Percentiles rank a stretch among this genome's conserved stretches.
These are phyloP conservation scores for Oenanthe sinensis DNA, from an alignment of 129 eudicot species.

Conservation along the genomic window DNA sequence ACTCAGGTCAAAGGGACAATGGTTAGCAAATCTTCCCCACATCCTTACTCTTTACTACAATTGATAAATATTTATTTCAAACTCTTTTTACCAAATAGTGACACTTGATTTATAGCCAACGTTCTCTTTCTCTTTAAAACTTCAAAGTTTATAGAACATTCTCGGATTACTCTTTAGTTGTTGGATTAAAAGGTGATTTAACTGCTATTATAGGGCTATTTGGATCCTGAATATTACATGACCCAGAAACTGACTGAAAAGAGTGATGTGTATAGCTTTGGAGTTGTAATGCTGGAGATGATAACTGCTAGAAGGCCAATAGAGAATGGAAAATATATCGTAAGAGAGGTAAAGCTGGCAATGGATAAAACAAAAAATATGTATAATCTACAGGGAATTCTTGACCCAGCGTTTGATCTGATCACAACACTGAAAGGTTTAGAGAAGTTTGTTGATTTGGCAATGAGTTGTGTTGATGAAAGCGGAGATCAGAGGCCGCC, in stretches of 20 bases:
- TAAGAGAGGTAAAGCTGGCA: constrained; percentile 53
- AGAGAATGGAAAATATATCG: constrained; percentile 65
- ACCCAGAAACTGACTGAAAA: constrained; percentile 53
- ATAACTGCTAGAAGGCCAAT: constrained; percentile 65
- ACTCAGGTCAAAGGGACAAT: constrained; percentile 76
- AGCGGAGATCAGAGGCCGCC: constrained; percentile 37
- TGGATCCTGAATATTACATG: constrained; percentile 70
- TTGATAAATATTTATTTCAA: background rate
- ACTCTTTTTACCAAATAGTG: background rate
- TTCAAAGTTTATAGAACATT: background rate
- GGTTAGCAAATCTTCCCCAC: constrained; percentile 23
- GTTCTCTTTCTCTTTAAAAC: background rate
- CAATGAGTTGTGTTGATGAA: constrained; percentile 44
- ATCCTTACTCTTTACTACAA: background rate
- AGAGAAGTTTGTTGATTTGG: constrained; percentile 56
- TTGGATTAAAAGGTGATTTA: background rate
- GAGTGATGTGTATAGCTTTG: constrained; percentile 76
- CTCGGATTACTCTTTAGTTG: background rate
- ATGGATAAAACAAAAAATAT: constrained; percentile 48
- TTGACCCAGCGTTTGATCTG: constrained; percentile 53
- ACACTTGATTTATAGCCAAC: background rate
- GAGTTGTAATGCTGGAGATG: constrained; percentile 55
- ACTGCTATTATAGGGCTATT: constrained; percentile 34
- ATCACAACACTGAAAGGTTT: constrained; percentile 32
- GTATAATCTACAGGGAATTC: constrained; percentile 42